phyloP scores from a whole-genome alignment of 106 monocot genomes.

The Dendrobium catenatum region DNA sequence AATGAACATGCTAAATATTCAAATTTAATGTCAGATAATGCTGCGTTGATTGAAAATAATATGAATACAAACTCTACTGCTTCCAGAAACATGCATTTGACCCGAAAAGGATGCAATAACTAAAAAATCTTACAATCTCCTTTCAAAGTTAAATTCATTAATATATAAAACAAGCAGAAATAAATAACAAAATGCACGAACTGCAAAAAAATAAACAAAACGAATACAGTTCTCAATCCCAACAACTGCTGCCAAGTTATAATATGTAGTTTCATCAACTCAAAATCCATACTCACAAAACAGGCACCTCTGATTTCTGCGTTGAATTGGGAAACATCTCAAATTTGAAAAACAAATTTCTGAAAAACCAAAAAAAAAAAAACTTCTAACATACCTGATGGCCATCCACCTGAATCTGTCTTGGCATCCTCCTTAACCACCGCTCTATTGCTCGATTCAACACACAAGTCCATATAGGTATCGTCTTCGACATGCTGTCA shows the following conservation, averaged over 20 bases:
- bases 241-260: too few species aligned
- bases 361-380: neutral
- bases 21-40: too few species aligned
- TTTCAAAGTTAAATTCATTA: too few species aligned
- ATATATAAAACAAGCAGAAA: neutral
- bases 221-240: too few species aligned
- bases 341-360: neutral
- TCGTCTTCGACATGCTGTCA: slow-evolving; percentile 98
- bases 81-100: too few species aligned
- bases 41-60: too few species aligned
- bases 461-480: slow-evolving; percentile 91
- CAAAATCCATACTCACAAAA: neutral
- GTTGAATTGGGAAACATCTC: neutral
- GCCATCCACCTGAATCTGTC: slow-evolving; percentile 8
- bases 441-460: slow-evolving; percentile 64
- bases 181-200: neutral
- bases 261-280: neutral
- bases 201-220: too few species aligned
- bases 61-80: too few species aligned
- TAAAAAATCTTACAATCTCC: too few species aligned
- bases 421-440: neutral
- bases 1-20: too few species aligned
- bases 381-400: slow-evolving; percentile 15
- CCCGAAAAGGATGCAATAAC: too few species aligned
- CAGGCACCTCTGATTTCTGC: neutral